Base-by-base conservation (phyloP, 345 rosid genomes). In the Pistacia atlantica region DNA sequence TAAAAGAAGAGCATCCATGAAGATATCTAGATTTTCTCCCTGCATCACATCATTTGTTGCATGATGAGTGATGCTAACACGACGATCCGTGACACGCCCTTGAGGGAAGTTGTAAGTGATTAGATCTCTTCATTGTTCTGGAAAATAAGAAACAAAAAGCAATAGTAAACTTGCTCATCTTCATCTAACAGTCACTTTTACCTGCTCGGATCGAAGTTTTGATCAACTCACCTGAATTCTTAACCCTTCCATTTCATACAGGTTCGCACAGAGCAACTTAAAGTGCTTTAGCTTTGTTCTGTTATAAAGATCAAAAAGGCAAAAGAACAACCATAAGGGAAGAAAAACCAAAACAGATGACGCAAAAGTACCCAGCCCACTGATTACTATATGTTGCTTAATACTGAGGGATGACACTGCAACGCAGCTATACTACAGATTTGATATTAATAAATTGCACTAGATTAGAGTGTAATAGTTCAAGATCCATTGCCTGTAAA, bases 251-350 rank as follows among this genome's bases (percentile, higher is more conserved):
- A 93, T 89, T 74, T 96, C 97, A 46, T 92, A 96, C 18, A 93
- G 92, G 88, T 84, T 94, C 57, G 98, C 97, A 75, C 98, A 93
- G 16, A 92, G 84, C 79, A 93, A 93, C 80, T 91, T 92, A 25
- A 13, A 93, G 91, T 51, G 97, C 99, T 82, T 91, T 96, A 67
- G 95, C 91, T 81, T 89, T 96, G 89, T 96, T 96, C 98, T 96
- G 81, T 48, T 7, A 72, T 61, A 61, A 54, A 52, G 63, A 72
- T 57, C 37, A 73, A 74, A 75, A 62, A 49, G 28, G n/a, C 17
- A 49, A 37, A 22, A 63, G 57, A 52, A 68, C 25, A 25, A 25
- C 25, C 25, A 25, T 25, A 25, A 25, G 25, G 25, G 25, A 25
- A 25, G 25, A 25, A 25, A 25, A 25, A 55, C 14, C 56, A 52